phyloP scores from a whole-genome alignment of 495 filamentous ascomycete species.

The Copromyces sp. region DNA sequence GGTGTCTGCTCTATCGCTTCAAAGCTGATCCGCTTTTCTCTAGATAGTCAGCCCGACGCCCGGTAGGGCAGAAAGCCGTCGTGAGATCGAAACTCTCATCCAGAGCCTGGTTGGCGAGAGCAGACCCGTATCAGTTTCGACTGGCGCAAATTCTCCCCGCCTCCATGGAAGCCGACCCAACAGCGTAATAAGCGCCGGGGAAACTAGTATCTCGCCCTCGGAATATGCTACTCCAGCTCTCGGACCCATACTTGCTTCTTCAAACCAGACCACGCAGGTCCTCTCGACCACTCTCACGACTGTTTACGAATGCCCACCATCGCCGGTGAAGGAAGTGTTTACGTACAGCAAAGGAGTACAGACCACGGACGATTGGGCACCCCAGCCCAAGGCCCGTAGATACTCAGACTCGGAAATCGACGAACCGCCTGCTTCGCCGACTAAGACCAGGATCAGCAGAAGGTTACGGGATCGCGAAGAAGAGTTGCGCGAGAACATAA shows the following conservation, averaged over 20 bases:
- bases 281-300: slow-evolving; percentile 57
- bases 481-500: slow-evolving; percentile 73
- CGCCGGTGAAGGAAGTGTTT: slow-evolving; percentile 66
- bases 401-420: slow-evolving; percentile 52
- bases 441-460: slow-evolving; percentile 57
- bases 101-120: slow-evolving; percentile 67
- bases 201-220: slow-evolving; percentile 57
- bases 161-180: slow-evolving; percentile 69
- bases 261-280: slow-evolving; percentile 25
- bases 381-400: slow-evolving; percentile 38
- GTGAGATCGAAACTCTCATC: slow-evolving; percentile 77
- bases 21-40: slow-evolving; percentile 44
- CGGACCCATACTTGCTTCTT: slow-evolving; percentile 21
- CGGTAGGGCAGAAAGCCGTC: slow-evolving; percentile 56
- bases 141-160: slow-evolving; percentile 51
- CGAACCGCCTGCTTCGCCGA: slow-evolving; percentile 40
- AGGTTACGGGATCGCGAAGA: slow-evolving; percentile 74
- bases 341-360: slow-evolving; percentile 96
- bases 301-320: slow-evolving; percentile 64
- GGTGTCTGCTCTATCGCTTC: slow-evolving; percentile 13
- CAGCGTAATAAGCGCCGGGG: slow-evolving; percentile 67
- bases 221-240: slow-evolving; percentile 38
- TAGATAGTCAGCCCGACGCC: slow-evolving; percentile 41
- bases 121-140: slow-evolving; percentile 59
- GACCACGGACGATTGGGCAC: slow-evolving; percentile 56